Evolutionary conservation across 257 asterid species (phyloP).

Genomic region (Penstemon eatonii): DNA sequence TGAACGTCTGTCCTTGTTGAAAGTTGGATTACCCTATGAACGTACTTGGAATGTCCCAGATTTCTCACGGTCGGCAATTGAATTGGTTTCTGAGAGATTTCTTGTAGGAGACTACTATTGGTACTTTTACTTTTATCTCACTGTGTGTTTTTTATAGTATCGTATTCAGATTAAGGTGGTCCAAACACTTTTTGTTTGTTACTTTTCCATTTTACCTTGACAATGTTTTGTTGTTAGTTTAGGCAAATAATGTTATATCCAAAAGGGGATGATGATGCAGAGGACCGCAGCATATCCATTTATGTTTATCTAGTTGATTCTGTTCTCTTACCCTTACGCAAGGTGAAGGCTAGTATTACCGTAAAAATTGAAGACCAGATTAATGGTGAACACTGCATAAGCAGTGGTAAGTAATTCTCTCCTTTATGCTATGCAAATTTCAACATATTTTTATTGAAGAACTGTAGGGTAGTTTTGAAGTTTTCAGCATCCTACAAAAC

Average conservation of each 20-base stretch:
- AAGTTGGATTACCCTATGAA: neutral
- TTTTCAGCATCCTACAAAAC: too few relatives aligned
- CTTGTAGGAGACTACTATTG: neutral
- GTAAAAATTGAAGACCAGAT: neutral
- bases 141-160: neutral
- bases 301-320: neutral
- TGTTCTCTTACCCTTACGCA: neutral
- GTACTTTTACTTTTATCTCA: neutral
- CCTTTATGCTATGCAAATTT: too few relatives aligned
- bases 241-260: neutral
- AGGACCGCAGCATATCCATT: neutral
- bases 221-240: neutral
- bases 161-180: too few relatives aligned
- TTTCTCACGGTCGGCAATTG: neutral
- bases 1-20: conserved; percentile 8
- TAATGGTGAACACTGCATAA: neutral
- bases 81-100: neutral
- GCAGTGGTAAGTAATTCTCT: too few relatives aligned
- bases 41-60: neutral
- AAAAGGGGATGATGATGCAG: neutral
- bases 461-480: too few relatives aligned
- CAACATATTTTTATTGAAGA: too few relatives aligned
- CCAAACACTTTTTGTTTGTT: neutral
- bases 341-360: neutral
- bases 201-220: too few relatives aligned